phyloP scores from a whole-genome alignment of 805 yeast species.

The Kuraishia ogatae region DNA sequence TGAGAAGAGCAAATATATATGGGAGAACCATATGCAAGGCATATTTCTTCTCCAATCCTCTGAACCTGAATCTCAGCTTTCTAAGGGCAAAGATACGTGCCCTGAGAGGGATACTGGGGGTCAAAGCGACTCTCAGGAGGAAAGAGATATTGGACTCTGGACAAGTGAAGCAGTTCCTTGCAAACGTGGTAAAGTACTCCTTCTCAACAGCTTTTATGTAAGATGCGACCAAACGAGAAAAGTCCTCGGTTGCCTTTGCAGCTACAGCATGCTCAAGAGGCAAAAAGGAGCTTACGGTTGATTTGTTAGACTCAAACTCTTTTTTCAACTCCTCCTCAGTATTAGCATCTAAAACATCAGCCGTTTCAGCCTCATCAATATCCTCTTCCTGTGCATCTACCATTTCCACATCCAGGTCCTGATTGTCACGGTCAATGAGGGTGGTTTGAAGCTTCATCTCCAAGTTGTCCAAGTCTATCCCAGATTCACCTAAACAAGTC shows the following conservation, averaged over 20 bases:
- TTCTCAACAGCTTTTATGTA: constrained; percentile 35
- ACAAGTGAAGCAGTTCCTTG: constrained; percentile 26
- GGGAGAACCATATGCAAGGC: constrained; percentile 52
- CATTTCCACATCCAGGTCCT: constrained; percentile 14
- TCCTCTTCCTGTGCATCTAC: constrained; percentile 21
- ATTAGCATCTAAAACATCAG: background rate
- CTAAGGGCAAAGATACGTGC: constrained; percentile 43
- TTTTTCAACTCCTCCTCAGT: constrained; percentile 11
- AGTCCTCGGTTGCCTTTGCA: constrained; percentile 26
- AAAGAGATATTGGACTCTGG: constrained; percentile 45
- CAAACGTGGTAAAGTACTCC: constrained; percentile 14
- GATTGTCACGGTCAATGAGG: constrained; percentile 24
- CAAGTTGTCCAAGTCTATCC: constrained; percentile 31
- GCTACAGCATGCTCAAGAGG: constrained; percentile 6
- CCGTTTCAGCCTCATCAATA: constrained; percentile 18
- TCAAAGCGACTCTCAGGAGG: constrained; percentile 44
- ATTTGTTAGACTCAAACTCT: background rate
- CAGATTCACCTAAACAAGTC: constrained; percentile 25
- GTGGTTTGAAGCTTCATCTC: constrained; percentile 68
- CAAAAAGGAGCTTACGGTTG: constrained; percentile 15
- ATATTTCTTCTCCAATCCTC: constrained; percentile 21
- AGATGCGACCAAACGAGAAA: constrained; percentile 29
- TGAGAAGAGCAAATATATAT: constrained; percentile 42
- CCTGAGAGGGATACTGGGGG: constrained; percentile 50
- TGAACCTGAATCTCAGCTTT: constrained; percentile 26